Percentiles rank a stretch among this genome's conserved stretches.
Conservation (phyloP, 495 filamentous ascomycete genomes). For the Sporormia fimetaria region DNA sequence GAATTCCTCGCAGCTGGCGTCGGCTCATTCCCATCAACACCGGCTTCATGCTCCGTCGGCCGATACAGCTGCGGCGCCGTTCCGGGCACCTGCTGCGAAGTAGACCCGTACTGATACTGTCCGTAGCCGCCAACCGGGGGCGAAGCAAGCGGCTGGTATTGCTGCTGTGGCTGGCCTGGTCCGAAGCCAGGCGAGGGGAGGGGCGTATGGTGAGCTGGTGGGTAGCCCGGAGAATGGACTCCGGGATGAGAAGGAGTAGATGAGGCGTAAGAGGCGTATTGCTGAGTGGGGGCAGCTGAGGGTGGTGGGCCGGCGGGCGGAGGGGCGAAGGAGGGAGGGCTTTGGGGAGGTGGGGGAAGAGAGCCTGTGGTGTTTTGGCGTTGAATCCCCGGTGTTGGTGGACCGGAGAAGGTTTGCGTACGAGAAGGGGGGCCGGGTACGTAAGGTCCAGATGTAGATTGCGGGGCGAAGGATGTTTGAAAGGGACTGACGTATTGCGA, state of each 20-base stretch:
- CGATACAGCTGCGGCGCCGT: slow-evolving; percentile 55
- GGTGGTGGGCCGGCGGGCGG: slow-evolving; percentile 20
- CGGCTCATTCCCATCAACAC: slow-evolving; percentile 32
- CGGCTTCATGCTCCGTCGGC: slow-evolving; percentile 46
- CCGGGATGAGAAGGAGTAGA: slow-evolving; percentile 19
- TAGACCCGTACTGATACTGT: slow-evolving; percentile 18
- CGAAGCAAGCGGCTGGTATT: slow-evolving; percentile 29
- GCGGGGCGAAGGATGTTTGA: slow-evolving; percentile 34
- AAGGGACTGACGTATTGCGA: slow-evolving; percentile 8
- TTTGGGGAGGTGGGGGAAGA: slow-evolving; percentile 22
- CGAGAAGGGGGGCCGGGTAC: slow-evolving; percentile 33
- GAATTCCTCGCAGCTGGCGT: slow-evolving; percentile 36
- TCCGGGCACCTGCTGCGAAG: slow-evolving; percentile 23
- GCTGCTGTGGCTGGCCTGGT: too few relatives aligned
- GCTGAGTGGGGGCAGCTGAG: slow-evolving; percentile 16
- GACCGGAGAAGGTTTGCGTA: slow-evolving; percentile 28
- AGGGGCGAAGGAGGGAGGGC: slow-evolving; percentile 23
- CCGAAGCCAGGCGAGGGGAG: slow-evolving; percentile 27
- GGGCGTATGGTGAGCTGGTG: slow-evolving; percentile 16
- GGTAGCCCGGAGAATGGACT: slow-evolving; percentile 21
- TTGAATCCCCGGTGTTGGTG: slow-evolving; percentile 20
- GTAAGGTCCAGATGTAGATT: slow-evolving; percentile 33
- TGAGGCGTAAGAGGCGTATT: slow-evolving; percentile 27
- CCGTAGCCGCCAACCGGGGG: slow-evolving; percentile 17
- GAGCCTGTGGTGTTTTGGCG: slow-evolving; percentile 18